These are phyloP conservation scores for Prunus mira DNA, from an alignment of 306 rosid genomes.

Conservation along the genomic window DNA sequence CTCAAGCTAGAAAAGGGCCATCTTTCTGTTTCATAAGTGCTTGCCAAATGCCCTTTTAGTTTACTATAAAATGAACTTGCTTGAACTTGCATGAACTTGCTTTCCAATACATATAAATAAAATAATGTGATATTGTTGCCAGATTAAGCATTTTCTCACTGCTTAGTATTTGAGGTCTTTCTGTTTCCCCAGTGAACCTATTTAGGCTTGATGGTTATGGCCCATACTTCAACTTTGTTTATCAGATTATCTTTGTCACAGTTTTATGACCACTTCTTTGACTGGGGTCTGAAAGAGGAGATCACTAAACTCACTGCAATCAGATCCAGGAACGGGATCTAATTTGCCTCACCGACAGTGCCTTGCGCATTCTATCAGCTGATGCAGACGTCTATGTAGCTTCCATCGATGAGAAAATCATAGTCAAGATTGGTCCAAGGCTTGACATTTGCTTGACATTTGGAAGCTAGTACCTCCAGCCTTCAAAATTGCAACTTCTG, in stretches of 20 bases:
- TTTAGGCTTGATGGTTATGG: not conserved
- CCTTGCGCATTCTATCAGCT: slow-evolving; percentile 45
- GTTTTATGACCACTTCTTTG: slow-evolving; percentile 71
- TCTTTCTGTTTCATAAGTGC: not conserved
- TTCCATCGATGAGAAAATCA: slow-evolving; percentile 45
- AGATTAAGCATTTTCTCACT: not conserved
- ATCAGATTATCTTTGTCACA: slow-evolving; percentile 10
- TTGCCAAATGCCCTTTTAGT: no score
- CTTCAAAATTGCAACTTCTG: slow-evolving; percentile 45
- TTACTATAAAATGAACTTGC: no score
- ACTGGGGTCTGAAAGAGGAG: slow-evolving; percentile 59
- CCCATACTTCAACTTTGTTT: not conserved
- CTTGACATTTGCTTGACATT: slow-evolving; percentile 34
- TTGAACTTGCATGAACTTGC: not conserved
- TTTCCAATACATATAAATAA: not conserved
- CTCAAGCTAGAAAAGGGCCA: not conserved
- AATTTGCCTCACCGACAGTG: slow-evolving; percentile 17
- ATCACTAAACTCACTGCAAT: slow-evolving; percentile 39
- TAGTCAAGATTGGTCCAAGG: slow-evolving; percentile 69
- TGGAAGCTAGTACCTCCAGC: slow-evolving; percentile 54
- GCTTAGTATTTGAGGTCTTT: not conserved
- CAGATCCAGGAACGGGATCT: slow-evolving; percentile 50
- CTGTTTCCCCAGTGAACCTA: not conserved
- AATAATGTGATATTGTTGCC: not conserved
- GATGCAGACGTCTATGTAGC: slow-evolving; percentile 59